Base-by-base conservation (phyloP, 2,329 filamentous ascomycete species). In the Dothistroma septosporum region DNA sequence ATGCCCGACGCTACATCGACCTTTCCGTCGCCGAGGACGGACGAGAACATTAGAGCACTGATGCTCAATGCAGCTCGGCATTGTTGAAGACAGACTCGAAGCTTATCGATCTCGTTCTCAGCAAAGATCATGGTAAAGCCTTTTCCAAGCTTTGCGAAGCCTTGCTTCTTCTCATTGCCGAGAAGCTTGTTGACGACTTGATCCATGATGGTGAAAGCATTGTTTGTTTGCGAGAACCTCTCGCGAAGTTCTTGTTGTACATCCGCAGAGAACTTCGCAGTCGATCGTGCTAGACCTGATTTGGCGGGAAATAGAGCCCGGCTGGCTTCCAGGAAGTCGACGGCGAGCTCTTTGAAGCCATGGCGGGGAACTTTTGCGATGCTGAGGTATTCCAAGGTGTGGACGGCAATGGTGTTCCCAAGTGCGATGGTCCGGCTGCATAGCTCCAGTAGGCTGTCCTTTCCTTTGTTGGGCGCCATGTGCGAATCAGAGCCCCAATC, bases 241-340 rank as follows among this genome's bases (percentile, higher is more conserved):
- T 82, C 82, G 67, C 85, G 83, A 52, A 90, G 78, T 72, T 88
- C 86, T n/a, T 79, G 75, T 32, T 83, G 78, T 73, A 88, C 83
- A 58, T 89, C 86, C 4, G 75, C 68, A 0, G 87, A 85, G 19
- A 89, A 79, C 16, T 78, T 76, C 64, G 83, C 82, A 16, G 77
- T 75, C 21, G 78, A 79, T 46, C 79, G 78, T n/a, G 76, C 74
- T 57, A 90, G 78, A 5, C 87, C 87, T 22, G 84, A 82, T 73
- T 89, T 86, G 63, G 89, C 85, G n/a, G 84, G 83, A 79, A 86
- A 88, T 47, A 90, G 77, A 47, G 86, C 83, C 57, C 85, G 82
- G 71, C 84, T 87, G 5, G 85, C 83, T 59, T 89, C 86, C 60
- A 90, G 80, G 69, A 89, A 88, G 64, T 87, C 85, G 63, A 82